Percentiles rank a stretch among this genome's conserved stretches.
phyloP scores from a whole-genome alignment of 2,329 filamentous ascomycete species.

The Remersonia thermophila region DNA sequence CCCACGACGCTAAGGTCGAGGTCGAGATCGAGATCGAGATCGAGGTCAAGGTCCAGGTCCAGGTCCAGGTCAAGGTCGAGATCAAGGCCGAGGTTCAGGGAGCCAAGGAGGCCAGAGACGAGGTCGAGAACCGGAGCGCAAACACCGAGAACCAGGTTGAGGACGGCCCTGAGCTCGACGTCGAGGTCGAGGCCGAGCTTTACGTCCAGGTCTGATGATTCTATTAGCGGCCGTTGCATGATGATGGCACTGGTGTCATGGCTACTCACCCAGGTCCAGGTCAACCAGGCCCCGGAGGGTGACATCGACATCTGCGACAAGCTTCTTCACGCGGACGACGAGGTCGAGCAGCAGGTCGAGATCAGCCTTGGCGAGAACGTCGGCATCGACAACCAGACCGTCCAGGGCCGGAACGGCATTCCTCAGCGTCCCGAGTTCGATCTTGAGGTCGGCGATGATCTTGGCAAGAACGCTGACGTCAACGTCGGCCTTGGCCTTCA shows the following conservation, averaged over 20 bases:
- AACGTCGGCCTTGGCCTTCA: conserved; percentile 3
- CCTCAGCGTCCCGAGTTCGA: conserved; percentile 6
- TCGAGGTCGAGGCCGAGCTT: neutral
- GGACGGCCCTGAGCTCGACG: neutral
- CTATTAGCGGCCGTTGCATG: neutral
- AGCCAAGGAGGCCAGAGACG: neutral
- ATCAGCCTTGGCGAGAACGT: conserved; percentile 4
- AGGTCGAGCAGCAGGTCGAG: conserved; percentile 8
- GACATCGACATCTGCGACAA: conserved; percentile 6
- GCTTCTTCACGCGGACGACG: conserved; percentile 3
- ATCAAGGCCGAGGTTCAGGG: neutral
- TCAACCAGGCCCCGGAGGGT: conserved; percentile 3
- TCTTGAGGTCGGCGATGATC: conserved; percentile 6
- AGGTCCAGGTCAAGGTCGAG: too few relatives aligned
- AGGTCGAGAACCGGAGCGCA: neutral
- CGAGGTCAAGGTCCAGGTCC: too few relatives aligned
- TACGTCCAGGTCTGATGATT: neutral
- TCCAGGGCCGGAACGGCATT: conserved; percentile 4
- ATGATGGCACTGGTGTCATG: neutral
- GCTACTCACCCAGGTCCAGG: conserved; percentile 9
- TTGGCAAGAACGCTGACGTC: conserved; percentile 8
- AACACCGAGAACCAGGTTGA: neutral
- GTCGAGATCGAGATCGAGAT: too few relatives aligned
- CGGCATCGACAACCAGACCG: conserved; percentile 6
- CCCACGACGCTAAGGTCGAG: too few relatives aligned